These are phyloP conservation scores for Ustilago hordei DNA, from an alignment of 1,284 basidiomycete species.

Conservation along the genomic window DNA sequence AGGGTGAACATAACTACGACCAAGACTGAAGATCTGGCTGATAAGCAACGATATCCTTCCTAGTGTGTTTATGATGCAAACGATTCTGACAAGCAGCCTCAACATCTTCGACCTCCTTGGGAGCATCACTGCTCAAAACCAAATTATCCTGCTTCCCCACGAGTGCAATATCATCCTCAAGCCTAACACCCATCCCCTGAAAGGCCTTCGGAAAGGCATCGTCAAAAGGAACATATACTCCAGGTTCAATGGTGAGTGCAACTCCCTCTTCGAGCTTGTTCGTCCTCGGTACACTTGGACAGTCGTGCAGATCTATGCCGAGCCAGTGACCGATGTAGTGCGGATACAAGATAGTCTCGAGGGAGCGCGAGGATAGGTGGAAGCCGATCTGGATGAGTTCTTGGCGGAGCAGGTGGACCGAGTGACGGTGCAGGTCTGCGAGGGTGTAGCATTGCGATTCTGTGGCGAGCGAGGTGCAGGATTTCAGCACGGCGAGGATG, in stretches of 20 bases:
- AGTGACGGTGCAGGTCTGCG: slow-evolving; percentile 82
- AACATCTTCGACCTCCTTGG: slow-evolving; percentile 66
- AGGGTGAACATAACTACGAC: not conserved
- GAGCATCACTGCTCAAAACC: slow-evolving; percentile 58
- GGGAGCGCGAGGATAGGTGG: slow-evolving; percentile 74
- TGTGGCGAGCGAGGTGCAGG: slow-evolving; percentile 73
- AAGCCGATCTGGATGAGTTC: slow-evolving; percentile 87
- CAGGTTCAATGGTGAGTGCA: slow-evolving; percentile 67
- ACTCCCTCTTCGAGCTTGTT: slow-evolving; percentile 57
- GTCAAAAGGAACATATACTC: slow-evolving; percentile 65
- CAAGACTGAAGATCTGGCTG: slow-evolving; percentile 18
- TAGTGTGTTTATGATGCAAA: slow-evolving; percentile 20
- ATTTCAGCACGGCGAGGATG: slow-evolving; percentile 81
- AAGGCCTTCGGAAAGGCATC: slow-evolving; percentile 59
- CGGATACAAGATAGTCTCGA: slow-evolving; percentile 84
- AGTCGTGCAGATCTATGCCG: slow-evolving; percentile 75
- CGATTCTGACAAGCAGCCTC: slow-evolving; percentile 56
- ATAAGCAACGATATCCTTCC: not conserved
- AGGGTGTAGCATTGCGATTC: slow-evolving; percentile 75
- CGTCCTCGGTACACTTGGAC: slow-evolving; percentile 55
- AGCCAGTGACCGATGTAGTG: slow-evolving; percentile 88
- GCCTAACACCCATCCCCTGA: slow-evolving; percentile 65
- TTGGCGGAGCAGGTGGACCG: slow-evolving; percentile 77
- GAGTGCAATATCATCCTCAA: slow-evolving; percentile 67
- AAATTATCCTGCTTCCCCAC: slow-evolving; percentile 46